Conservation (phyloP, 352 stramenopile genomes). For the Globisporangium cylindrosporum region DNA sequence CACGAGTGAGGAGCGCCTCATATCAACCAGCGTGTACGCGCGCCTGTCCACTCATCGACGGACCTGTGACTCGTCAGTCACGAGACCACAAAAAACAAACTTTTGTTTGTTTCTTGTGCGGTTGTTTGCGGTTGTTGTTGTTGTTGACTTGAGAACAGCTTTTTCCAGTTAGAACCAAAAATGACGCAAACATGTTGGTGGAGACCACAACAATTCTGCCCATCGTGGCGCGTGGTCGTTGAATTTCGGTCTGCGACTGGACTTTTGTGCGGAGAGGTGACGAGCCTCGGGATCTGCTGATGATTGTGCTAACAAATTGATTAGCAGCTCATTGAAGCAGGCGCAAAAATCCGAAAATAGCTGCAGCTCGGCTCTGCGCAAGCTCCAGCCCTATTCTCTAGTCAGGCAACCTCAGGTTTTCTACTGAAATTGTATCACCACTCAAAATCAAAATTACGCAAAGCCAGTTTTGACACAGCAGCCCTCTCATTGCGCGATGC, state of each 20-base stretch:
- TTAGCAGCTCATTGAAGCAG: constrained; percentile 3
- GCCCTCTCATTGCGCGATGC: neutral
- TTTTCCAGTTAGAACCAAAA: neutral
- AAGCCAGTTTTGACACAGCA: neutral
- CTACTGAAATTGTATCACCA: neutral
- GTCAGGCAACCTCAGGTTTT: neutral
- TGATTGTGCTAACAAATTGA: constrained; percentile 11
- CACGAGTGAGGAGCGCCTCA: neutral
- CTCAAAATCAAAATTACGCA: neutral
- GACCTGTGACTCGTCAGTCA: neutral
- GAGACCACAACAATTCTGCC: neutral
- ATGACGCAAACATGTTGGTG: neutral
- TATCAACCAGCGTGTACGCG: too few relatives aligned
- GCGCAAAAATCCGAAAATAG: neutral
- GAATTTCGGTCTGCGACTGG: neutral
- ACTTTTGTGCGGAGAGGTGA: neutral
- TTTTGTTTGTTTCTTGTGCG: neutral
- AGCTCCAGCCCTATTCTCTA: neutral
- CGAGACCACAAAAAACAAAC: neutral
- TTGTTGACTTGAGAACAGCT: neutral
- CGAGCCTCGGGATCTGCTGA: neutral
- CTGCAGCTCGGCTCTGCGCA: too few relatives aligned
- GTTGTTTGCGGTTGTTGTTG: neutral
- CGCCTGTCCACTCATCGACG: neutral
- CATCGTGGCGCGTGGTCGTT: constrained; percentile 1